phyloP scores from a whole-genome alignment of 331 rosid species.

The Dryas integrifolia region DNA sequence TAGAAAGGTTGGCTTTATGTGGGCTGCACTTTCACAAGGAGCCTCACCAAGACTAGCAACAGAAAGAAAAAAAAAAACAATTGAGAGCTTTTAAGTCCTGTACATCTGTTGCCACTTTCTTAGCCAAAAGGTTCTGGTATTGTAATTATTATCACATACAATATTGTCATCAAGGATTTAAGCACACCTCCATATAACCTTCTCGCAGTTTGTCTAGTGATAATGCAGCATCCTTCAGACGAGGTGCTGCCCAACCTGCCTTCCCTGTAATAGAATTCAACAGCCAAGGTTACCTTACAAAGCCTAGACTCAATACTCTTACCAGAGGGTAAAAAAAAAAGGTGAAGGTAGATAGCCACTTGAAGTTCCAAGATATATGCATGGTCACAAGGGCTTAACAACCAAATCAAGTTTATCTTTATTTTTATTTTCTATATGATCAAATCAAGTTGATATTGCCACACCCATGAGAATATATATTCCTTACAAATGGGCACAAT shows the following conservation, averaged over 20 bases:
- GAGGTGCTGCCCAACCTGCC: slow-evolving; percentile 94
- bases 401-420: slow-evolving; percentile 9
- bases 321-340: background rate
- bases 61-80: background rate
- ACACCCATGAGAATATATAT: slow-evolving; percentile 4
- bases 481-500: slow-evolving; percentile 4
- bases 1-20: background rate
- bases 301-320: background rate
- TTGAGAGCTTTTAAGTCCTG: background rate
- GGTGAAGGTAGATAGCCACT: background rate
- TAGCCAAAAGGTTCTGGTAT: background rate
- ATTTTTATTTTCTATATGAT: background rate
- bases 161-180: slow-evolving; percentile 14
- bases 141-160: background rate
- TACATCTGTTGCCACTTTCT: background rate
- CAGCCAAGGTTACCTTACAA: background rate
- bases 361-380: background rate
- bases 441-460: background rate
- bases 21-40: slow-evolving; percentile 4
- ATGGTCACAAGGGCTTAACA: background rate
- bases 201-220: slow-evolving; percentile 82
- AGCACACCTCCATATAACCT: slow-evolving; percentile 80
- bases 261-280: slow-evolving; percentile 49
- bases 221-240: slow-evolving; percentile 85
- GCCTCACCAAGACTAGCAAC: background rate